phyloP scores from a whole-genome alignment of 31 red algal genomes.

The Asparagopsis taxiformis region DNA sequence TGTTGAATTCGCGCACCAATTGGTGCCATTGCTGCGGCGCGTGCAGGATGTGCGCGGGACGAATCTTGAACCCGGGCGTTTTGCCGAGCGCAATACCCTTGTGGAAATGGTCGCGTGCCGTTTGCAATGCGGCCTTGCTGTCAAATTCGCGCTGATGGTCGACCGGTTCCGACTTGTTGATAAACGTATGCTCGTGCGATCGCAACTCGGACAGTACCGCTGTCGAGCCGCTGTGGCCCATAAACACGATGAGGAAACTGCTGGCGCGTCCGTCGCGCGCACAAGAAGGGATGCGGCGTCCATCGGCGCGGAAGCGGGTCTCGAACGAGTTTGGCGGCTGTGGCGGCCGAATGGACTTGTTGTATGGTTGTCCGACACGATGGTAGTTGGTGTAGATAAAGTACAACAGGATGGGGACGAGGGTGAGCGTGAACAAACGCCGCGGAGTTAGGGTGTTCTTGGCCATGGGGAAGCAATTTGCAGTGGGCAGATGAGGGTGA shows the following conservation, averaged over 20 bases:
- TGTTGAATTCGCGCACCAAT: conserved; percentile 19
- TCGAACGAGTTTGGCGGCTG: too few species aligned
- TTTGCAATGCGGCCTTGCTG: conserved; percentile 24
- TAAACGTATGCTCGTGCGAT: conserved; percentile 26
- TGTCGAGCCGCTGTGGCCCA: conserved; percentile 68
- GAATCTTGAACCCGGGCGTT: conserved; percentile 64
- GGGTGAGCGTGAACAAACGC: too few species aligned
- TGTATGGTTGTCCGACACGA: too few species aligned
- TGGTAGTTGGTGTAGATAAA: too few species aligned
- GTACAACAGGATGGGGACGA: too few species aligned
- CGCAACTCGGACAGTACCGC: conserved; percentile 59
- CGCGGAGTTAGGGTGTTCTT: too few species aligned
- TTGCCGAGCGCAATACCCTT: conserved; percentile 25
- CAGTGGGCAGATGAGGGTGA: too few species aligned
- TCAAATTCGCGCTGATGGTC: conserved; percentile 35
- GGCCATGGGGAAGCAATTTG: too few species aligned
- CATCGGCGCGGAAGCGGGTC: too few species aligned
- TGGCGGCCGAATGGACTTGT: too few species aligned
- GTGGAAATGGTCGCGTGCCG: conserved; percentile 31
- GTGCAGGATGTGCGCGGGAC: conserved; percentile 33
- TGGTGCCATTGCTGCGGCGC: conserved; percentile 9
- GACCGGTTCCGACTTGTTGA: conserved; percentile 34
- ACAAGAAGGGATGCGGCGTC: too few species aligned
- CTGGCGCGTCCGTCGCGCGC: conserved; percentile 38
- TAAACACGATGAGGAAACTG: conserved; percentile 57